Conservation (phyloP, 768 basidiomycete genomes). For the Lactifluus rugatus region DNA sequence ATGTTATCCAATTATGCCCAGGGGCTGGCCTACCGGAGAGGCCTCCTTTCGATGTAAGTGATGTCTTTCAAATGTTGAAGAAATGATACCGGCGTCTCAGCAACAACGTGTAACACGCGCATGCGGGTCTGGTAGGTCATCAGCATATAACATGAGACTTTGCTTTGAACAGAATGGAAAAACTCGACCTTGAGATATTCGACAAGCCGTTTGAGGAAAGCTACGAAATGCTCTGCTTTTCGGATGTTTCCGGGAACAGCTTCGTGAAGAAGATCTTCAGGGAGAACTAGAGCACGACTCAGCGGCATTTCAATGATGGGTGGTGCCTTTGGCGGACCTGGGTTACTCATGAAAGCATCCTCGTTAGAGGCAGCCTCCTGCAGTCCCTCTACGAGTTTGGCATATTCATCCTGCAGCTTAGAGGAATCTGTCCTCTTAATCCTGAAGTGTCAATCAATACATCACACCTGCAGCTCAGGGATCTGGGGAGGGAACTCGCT, state of each 20-base stretch:
- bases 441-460: constrained; percentile 32
- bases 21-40: constrained; percentile 59
- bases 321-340: constrained; percentile 40
- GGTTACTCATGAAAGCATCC: constrained; percentile 84
- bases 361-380: constrained; percentile 68
- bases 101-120: constrained; percentile 98
- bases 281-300: constrained; percentile 48
- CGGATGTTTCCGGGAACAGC: constrained; percentile 97
- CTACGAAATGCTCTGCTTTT: constrained; percentile 98
- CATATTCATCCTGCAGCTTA: constrained; percentile 94
- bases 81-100: constrained; percentile 95
- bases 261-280: constrained; percentile 90
- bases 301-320: constrained; percentile 6
- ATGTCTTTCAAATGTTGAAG: constrained; percentile 97
- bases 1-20: background rate
- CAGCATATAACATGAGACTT: background rate
- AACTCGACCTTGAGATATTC: constrained; percentile 85
- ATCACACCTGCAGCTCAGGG: background rate
- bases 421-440: constrained; percentile 90
- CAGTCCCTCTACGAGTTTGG: constrained; percentile 87
- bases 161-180: background rate
- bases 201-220: constrained; percentile 95
- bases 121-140: constrained; percentile 68
- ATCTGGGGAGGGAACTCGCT: constrained; percentile 42
- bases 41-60: constrained; percentile 92